Base-by-base conservation (phyloP, 1,284 basidiomycete species). In the Austroboletus rostrupii region DNA sequence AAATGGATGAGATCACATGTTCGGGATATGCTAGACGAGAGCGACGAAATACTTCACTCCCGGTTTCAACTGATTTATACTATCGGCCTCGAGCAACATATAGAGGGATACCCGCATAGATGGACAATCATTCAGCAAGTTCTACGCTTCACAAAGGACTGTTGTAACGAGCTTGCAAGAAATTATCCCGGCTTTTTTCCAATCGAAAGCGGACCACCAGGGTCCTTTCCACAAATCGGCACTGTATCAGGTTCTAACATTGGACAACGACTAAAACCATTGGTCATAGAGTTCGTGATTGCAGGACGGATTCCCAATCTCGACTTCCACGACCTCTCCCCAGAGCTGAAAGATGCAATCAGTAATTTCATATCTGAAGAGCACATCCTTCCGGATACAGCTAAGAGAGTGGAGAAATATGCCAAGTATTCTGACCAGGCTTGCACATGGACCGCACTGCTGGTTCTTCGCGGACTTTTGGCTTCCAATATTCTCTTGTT, bases 11-110 rank as follows among this genome's bases (percentile, higher is more conserved):
- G 62, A 19, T 46, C 49, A 1, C 36, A 56, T 20, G 61, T 69
- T 14, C 65, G 75, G 5, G 77, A 79, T 46, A 64, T 79, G 26
- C 57, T 79, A 5, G 77, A 79, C 45, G 77, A 79, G 55, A 76
- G 75, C 51, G 77, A 79, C 45, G 78, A 78, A 49, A 65, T 79
- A 33, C 65, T 79, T 2, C 69, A 72, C 46, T 69, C 72, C 23
- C 65, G 68, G 0, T 78, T 75, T 45, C 77, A 78, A 43, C 60
- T 79, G 1, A 62, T 79, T 6, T 79, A 78, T 51, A 73, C 76
- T 0, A 56, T 72, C 5, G 74, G 74, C n/a, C 45, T 58, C 3
- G 72, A 75, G 38, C 55, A 50, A 21, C 59, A 69, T 3, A 46
- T 77, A 5, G 72, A 79, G 26, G 68, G 68, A 41, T 65, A 69